Conservation (phyloP, 176 grass and related monocot genomes). For the Avena insularis region DNA sequence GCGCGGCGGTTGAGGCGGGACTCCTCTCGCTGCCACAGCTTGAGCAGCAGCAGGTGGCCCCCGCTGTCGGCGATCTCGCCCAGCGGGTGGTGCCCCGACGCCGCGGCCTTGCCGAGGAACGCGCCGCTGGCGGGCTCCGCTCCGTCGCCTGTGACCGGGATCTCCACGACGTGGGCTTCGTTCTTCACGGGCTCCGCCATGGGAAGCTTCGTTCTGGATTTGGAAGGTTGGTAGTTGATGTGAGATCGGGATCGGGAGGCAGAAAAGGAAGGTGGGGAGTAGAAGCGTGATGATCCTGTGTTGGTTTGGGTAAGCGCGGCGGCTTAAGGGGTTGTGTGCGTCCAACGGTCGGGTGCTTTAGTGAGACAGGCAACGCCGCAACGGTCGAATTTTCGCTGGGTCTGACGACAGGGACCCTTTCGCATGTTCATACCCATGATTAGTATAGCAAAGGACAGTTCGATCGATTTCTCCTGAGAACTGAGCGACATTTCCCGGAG, state of each 20-base stretch:
- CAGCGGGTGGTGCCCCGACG: conserved; percentile 57
- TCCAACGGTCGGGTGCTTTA: conserved; percentile 62
- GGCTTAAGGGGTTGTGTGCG: conserved; percentile 16
- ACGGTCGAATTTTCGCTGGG: conserved; percentile 47
- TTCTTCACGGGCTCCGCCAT: conserved; percentile 35
- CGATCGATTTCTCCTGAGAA: no score
- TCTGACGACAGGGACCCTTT: background rate
- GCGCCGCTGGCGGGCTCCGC: conserved; percentile 1
- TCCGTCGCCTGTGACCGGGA: conserved; percentile 43
- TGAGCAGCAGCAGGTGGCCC: conserved; percentile 87
- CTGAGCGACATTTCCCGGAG: no score
- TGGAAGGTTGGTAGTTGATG: conserved; percentile 48
- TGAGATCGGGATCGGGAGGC: conserved; percentile 40
- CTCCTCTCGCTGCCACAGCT: conserved; percentile 91
- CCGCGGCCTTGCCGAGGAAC: conserved; percentile 18
- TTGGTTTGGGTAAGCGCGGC: background rate
- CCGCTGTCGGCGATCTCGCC: conserved; percentile 76
- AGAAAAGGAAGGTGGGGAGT: conserved; percentile 34
- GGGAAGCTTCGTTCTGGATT: background rate
- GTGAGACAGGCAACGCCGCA: background rate
- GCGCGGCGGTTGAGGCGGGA: conserved; percentile 55
- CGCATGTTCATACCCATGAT: background rate
- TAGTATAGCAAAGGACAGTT: background rate
- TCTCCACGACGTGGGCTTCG: conserved; percentile 55
- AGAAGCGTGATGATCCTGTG: conserved; percentile 31